phyloP scores from a whole-genome alignment of 768 basidiomycete genomes.

The Tylopilus plumbeoviolaceoides region DNA sequence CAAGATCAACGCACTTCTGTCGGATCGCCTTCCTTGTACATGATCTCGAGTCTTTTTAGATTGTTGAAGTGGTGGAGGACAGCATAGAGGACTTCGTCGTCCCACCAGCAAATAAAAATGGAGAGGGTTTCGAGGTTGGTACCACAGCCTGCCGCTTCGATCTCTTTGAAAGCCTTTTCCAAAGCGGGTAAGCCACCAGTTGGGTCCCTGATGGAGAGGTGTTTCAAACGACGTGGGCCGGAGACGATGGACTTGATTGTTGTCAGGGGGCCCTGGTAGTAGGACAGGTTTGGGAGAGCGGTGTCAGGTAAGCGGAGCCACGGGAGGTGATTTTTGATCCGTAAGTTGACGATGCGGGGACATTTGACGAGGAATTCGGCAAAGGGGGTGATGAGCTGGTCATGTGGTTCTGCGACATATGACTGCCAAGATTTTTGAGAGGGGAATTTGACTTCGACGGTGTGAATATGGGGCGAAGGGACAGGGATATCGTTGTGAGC shows the following conservation, averaged over 20 bases:
- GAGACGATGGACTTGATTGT: constrained; percentile 25
- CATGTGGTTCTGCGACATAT: constrained; percentile 24
- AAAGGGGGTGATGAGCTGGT: constrained; percentile 27
- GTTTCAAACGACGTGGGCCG: constrained; percentile 14
- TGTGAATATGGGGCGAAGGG: constrained; percentile 25
- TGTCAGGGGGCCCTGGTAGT: constrained; percentile 25
- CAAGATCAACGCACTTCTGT: constrained; percentile 34
- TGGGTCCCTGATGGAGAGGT: constrained; percentile 26
- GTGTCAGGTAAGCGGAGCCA: constrained; percentile 19
- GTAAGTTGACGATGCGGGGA: constrained; percentile 18
- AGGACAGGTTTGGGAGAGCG: constrained; percentile 18
- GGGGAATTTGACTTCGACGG: constrained; percentile 29
- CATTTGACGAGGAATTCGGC: constrained; percentile 23
- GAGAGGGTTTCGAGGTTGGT: constrained; percentile 28
- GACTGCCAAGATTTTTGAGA: constrained; percentile 30
- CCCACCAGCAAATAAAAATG: constrained; percentile 40
- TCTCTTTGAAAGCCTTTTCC: constrained; percentile 26
- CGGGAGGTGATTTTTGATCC: constrained; percentile 27
- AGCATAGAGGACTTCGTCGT: constrained; percentile 43
- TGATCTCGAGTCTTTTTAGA: constrained; percentile 38
- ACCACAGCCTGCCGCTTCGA: constrained; percentile 18
- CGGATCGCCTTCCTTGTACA: constrained; percentile 36
- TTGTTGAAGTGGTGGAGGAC: constrained; percentile 35
- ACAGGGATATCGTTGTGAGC: constrained; percentile 13
- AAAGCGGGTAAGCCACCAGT: constrained; percentile 18